These are phyloP conservation scores for Backusella circina DNA, from an alignment of 192 early-diverging fungal genomes.

Conservation along the genomic window DNA sequence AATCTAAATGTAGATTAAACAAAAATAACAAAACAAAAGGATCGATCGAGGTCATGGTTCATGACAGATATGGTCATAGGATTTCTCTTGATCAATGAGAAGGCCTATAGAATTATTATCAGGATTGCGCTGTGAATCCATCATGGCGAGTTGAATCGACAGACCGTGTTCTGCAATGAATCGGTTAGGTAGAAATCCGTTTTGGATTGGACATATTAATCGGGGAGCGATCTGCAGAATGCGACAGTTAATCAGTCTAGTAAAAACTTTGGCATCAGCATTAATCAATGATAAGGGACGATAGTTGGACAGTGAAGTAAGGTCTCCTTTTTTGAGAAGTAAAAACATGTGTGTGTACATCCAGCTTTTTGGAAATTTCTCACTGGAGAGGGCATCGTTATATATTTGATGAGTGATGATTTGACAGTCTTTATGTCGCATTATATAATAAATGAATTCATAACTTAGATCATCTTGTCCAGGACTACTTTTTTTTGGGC, in stretches of 20 bases:
- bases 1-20: too few species aligned
- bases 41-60: too few species aligned
- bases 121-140: not conserved
- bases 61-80: slow-evolving; percentile 30
- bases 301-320: slow-evolving; percentile 10
- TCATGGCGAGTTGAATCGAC: not conserved
- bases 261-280: slow-evolving; percentile 28
- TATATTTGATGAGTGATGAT: not conserved
- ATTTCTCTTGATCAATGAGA: slow-evolving; percentile 28
- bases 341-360: not conserved
- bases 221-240: not conserved
- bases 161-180: not conserved
- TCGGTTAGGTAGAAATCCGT: slow-evolving; percentile 5
- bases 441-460: not conserved
- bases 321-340: slow-evolving; percentile 26
- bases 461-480: not conserved
- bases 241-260: not conserved
- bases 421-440: not conserved
- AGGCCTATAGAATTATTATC: slow-evolving; percentile 1
- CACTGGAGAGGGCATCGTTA: not conserved
- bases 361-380: not conserved
- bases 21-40: too few species aligned
- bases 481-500: not conserved
- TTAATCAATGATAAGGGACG: slow-evolving; percentile 18
- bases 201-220: slow-evolving; percentile 11